Evolutionary conservation across 176 grass and related monocot genomes (phyloP), one percentile per base, ranked within the genome.

Genomic region (Oryza punctata): DNA sequence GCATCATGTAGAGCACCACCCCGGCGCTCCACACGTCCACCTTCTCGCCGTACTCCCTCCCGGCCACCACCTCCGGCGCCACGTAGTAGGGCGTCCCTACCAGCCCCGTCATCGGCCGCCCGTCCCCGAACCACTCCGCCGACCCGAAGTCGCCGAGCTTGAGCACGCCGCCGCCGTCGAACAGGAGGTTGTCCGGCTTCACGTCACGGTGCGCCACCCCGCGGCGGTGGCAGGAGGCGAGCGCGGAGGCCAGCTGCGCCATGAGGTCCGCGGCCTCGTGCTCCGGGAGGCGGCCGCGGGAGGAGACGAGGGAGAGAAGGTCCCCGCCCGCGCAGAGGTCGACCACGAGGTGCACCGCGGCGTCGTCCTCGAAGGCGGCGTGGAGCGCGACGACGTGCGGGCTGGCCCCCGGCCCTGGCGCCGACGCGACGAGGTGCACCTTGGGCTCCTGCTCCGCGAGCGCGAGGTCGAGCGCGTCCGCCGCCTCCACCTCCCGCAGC

Each of bases 1-100:
- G 84, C 86, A 94, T 81, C 75, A 91, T 24, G 89, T 97, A 97
- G 69, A 97, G 81, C 52, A 97, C 86, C 37, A 97, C 94, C 5
- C 94, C 94, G 10, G 86, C 84, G 85, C 94, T 97, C 94, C 94
- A 97, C n/a, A 97, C 89, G 84, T 97, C 94, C 65, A 94, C 94
- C 85, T 97, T 93, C 87, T 93, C 89, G 54, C 10, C 60, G 89
- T 97, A 97, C 47, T 77, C 75, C 75, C 67, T 60, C 0, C 94
- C 91, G 0, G 84, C 84, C 3, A 91, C 87, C 70, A 97, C 94
- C 89, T 97, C 94, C 30, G 94, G 91, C 12, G 94, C 94, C 0
- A 97, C 91, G 75, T 97, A 97, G 84, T 91, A 89, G 0, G 94
- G 91, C 27, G 91, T 97, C 0, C 94, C 94, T 2, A 97, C 94